Evolutionary conservation across 1,139 yeast genomes (phyloP).

Genomic region (Fermentozyma sake): DNA sequence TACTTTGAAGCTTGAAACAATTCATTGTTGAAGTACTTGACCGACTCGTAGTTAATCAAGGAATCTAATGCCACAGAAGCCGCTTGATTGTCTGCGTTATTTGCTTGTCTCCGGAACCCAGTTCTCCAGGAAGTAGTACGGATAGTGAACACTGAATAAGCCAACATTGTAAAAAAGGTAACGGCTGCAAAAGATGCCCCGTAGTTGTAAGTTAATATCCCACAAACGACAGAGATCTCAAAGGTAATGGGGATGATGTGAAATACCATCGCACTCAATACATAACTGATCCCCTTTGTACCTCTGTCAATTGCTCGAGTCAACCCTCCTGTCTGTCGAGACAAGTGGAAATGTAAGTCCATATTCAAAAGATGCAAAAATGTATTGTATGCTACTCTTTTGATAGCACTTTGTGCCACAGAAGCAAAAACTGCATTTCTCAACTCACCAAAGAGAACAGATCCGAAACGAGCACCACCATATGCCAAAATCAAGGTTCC

Average conservation of each 20-base stretch:
- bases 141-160: constrained; percentile 83
- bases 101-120: constrained; percentile 83
- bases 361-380: constrained; percentile 77
- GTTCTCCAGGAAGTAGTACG: constrained; percentile 97
- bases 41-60: constrained; percentile 89
- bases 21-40: constrained; percentile 91
- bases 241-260: constrained; percentile 91
- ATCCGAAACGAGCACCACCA: constrained; percentile 92
- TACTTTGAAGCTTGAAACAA: constrained; percentile 73
- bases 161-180: constrained; percentile 80
- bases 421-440: constrained; percentile 93
- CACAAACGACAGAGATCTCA: constrained; percentile 90
- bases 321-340: constrained; percentile 92
- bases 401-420: constrained; percentile 93
- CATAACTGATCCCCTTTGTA: constrained; percentile 93
- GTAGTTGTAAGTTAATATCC: constrained; percentile 87
- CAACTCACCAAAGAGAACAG: constrained; percentile 89
- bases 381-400: constrained; percentile 84
- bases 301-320: constrained; percentile 97
- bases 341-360: constrained; percentile 85
- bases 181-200: constrained; percentile 88
- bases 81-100: constrained; percentile 90
- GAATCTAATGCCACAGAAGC: constrained; percentile 95
- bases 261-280: constrained; percentile 91
- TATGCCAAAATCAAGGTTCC: constrained; percentile 80